Percentiles rank a stretch among this genome's conserved stretches.
These are phyloP conservation scores for Podila minutissima DNA, from an alignment of 192 early-diverging fungal species.

Conservation along the genomic window DNA sequence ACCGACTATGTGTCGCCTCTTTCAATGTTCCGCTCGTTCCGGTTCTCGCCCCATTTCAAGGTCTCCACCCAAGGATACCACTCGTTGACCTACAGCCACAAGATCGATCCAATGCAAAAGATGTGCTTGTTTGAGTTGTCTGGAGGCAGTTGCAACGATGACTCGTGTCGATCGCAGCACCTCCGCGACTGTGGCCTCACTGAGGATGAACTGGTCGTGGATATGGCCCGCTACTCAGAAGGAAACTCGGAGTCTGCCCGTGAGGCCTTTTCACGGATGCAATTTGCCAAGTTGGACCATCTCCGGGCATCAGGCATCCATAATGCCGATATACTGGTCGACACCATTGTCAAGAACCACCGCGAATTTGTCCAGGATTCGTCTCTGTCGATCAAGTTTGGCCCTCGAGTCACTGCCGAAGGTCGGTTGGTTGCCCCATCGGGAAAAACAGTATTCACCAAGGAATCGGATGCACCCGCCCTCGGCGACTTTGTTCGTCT, in stretches of 20 bases:
- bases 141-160: constrained; percentile 44
- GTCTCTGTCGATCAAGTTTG: constrained; percentile 24
- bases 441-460: neutral
- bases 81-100: constrained; percentile 40
- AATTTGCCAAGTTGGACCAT: constrained; percentile 37
- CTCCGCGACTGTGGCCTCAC: constrained; percentile 26
- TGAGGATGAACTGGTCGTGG: constrained; percentile 35
- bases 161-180: constrained; percentile 39
- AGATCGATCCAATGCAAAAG: constrained; percentile 31
- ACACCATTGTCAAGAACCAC: constrained; percentile 30
- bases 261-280: constrained; percentile 26
- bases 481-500: neutral
- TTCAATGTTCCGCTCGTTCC: constrained; percentile 36
- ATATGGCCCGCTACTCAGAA: constrained; percentile 48
- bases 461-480: neutral
- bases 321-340: constrained; percentile 29
- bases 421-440: neutral
- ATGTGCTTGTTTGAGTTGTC: constrained; percentile 48
- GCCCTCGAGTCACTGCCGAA: constrained; percentile 12
- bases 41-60: constrained; percentile 20
- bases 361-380: constrained; percentile 27
- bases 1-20: constrained; percentile 26
- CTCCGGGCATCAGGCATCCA: constrained; percentile 43
- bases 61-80: constrained; percentile 16
- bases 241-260: constrained; percentile 13